Base-by-base conservation (phyloP, 371 early-diverging fungal species). In the Parasitella parasitica region DNA sequence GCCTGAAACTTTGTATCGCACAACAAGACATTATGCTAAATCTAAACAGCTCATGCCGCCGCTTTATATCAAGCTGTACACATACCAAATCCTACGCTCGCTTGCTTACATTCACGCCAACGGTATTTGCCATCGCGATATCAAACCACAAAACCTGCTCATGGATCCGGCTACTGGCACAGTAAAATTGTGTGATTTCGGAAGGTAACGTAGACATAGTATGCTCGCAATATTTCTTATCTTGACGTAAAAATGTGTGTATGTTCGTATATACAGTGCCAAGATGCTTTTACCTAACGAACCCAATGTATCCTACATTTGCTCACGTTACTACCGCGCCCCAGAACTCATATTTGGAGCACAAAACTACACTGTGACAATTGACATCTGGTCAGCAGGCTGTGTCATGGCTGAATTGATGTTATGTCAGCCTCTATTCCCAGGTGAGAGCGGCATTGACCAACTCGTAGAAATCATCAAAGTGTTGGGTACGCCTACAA, bases 401-500 rank as follows among this genome's bases (percentile, higher is more conserved):
- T 99, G 99, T 70, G 99, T 99, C 15, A 96, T 99, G 92, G 97
- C 97, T 9, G 99, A 99, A 81, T 77, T 99, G 62, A 91, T 98
- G 82, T 83, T 96, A 35, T 91, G 96, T 26, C 94, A 92, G 74
- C 99, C 99, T 12, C 79, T 99, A 38, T 99, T 99, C 88, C 96
- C 98, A 7, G 99, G 99, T n/a, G 98, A 99, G 72, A 95, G 95
- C 59, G 98, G 98, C 50, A 97, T 99, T 60, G 99, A 99, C 77
- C 99, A 99, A 80, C 82, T 99, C 48, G 98, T 99, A 24, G 98
- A 99, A 76, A 99, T 99, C 71, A 99, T 99, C 81, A 97, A 97
- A 80, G 93, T 98, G 4, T 86, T 99, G 32, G 99, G 99, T 35
- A 99, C 99, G n/a, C 99, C 99, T 6, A 89, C 95, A n/a, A 89